These are phyloP conservation scores for Ziziphus jujuba DNA, from an alignment of 306 rosid species.

Conservation along the genomic window DNA sequence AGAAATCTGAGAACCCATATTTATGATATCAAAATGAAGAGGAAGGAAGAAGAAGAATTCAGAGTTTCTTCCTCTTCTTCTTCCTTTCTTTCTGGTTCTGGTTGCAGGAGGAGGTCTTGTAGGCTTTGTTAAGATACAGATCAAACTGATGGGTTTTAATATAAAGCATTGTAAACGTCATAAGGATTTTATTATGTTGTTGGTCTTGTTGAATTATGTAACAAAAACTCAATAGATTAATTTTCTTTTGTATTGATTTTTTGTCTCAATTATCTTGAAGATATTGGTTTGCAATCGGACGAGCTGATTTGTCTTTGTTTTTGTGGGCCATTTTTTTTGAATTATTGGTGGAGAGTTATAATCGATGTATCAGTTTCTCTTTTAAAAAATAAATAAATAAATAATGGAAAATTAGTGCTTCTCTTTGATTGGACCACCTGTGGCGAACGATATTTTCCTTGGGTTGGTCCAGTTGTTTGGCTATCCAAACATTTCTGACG, in stretches of 20 bases:
- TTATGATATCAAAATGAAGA: conserved; percentile 2
- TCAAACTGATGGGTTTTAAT: conserved; percentile 5
- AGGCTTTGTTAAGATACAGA: neutral
- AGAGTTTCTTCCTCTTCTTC: neutral
- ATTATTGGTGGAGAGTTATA: conserved; percentile 47
- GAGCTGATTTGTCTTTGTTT: neutral
- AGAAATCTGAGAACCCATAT: conserved; percentile 66
- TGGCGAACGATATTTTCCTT: conserved; percentile 3
- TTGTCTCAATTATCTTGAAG: conserved; percentile 4
- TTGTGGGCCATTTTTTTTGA: conserved; percentile 7
- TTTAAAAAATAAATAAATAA: no score
- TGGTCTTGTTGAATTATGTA: neutral
- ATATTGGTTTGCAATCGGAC: conserved; percentile 9
- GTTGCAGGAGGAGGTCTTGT: neutral
- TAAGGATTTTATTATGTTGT: neutral
- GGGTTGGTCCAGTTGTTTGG: conserved; percentile 44
- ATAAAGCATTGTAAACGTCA: conserved; percentile 34
- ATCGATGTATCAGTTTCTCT: neutral
- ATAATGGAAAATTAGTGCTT: neutral
- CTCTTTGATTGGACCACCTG: conserved; percentile 35
- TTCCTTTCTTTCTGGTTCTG: conserved; percentile 1
- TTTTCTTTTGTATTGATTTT: conserved; percentile 1
- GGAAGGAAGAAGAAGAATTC: conserved; percentile 13
- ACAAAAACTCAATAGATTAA: neutral
- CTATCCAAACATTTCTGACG: conserved; percentile 7